Conservation (phyloP, 2,329 filamentous ascomycete genomes). For the Exophiala sp. region DNA sequence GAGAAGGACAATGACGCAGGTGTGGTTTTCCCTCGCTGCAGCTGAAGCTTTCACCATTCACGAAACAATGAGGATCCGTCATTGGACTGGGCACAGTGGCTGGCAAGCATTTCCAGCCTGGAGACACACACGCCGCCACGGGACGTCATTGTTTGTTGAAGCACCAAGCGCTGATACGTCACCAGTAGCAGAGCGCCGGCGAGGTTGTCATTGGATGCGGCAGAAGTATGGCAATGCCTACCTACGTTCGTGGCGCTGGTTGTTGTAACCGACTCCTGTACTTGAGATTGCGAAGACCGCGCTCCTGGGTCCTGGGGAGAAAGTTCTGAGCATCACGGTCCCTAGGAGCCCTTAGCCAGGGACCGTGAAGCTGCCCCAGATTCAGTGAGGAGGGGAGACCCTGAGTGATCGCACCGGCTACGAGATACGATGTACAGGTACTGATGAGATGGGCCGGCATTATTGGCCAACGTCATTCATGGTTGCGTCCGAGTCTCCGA, state of each 20-base stretch:
- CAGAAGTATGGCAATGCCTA: neutral
- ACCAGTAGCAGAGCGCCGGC: too few relatives aligned
- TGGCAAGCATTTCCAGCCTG: neutral
- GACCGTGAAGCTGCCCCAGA: neutral
- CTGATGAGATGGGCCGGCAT: neutral
- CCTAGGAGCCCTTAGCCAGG: neutral
- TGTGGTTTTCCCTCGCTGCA: neutral
- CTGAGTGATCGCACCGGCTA: too few relatives aligned
- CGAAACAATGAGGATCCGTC: neutral
- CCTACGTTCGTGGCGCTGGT: neutral
- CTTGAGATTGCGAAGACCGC: neutral
- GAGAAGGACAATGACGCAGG: neutral
- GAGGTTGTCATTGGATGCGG: too few relatives aligned
- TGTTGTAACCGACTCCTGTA: neutral
- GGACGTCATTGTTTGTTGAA: neutral
- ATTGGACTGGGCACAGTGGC: slow-evolving; percentile 1
- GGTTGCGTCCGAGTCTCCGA: too few relatives aligned
- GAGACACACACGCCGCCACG: neutral
- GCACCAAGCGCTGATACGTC: neutral
- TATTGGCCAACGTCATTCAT: too few relatives aligned
- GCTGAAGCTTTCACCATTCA: neutral
- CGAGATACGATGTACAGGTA: neutral
- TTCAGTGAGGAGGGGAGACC: neutral
- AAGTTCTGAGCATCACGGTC: too few relatives aligned
- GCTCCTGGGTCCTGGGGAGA: too few relatives aligned